Percentiles rank a stretch among this genome's conserved stretches.
These are phyloP conservation scores for Xylaria sp. DNA, from an alignment of 2,329 filamentous ascomycete species.

Conservation along the genomic window DNA sequence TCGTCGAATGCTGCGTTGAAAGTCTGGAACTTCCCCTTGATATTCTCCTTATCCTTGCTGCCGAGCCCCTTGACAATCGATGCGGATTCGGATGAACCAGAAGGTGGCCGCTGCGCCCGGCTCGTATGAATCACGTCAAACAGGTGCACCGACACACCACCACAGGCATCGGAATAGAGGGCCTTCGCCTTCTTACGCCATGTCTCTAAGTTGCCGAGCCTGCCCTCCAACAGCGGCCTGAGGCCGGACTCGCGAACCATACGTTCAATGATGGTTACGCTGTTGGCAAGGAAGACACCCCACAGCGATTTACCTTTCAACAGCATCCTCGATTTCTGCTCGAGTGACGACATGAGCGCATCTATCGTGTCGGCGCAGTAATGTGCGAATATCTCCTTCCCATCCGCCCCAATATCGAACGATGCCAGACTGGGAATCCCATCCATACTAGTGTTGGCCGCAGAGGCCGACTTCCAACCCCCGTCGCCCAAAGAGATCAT, in stretches of 20 bases:
- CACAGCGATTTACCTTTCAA: slow-evolving; percentile 78
- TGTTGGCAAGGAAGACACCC: slow-evolving; percentile 91
- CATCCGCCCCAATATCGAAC: slow-evolving; percentile 88
- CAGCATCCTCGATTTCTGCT: slow-evolving; percentile 70
- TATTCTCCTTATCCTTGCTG: slow-evolving; percentile 91
- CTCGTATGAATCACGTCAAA: slow-evolving; percentile 93
- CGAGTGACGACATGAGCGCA: slow-evolving; percentile 72
- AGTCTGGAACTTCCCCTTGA: slow-evolving; percentile 92
- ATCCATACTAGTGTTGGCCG: slow-evolving; percentile 59
- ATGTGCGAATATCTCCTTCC: slow-evolving; percentile 82
- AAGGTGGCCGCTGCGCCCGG: slow-evolving; percentile 70
- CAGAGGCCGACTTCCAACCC: slow-evolving; percentile 71
- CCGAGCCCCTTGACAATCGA: slow-evolving; percentile 81
- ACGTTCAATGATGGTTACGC: slow-evolving; percentile 79
- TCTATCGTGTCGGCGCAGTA: slow-evolving; percentile 92
- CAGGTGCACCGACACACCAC: slow-evolving; percentile 80
- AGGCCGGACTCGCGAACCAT: slow-evolving; percentile 84
- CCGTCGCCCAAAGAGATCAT: slow-evolving; percentile 91
- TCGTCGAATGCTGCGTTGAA: slow-evolving; percentile 94
- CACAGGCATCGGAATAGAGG: slow-evolving; percentile 85
- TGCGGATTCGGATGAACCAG: slow-evolving; percentile 76
- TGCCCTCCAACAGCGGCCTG: slow-evolving; percentile 67
- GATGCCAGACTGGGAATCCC: slow-evolving; percentile 72
- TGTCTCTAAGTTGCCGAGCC: slow-evolving; percentile 69
- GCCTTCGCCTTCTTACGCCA: slow-evolving; percentile 87